A percentile compares a stretch with the other conserved stretches of the same genome.
These are phyloP conservation scores for Yarrowia deformans DNA, from an alignment of 805 yeast species.

Conservation along the genomic window DNA sequence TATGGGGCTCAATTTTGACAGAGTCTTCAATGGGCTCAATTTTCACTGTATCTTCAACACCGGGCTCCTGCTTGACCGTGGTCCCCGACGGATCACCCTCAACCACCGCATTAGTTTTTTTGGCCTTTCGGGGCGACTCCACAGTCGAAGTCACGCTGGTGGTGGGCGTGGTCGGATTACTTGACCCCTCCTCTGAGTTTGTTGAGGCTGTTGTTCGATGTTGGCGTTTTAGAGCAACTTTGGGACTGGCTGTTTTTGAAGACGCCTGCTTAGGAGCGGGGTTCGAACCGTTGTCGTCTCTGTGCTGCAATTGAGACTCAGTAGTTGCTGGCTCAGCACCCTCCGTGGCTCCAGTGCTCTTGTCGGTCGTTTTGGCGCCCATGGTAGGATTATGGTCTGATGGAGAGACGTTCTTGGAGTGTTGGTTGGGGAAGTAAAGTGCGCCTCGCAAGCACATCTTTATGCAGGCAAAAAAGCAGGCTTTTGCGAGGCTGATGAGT, in stretches of 20 bases:
- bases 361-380: background rate
- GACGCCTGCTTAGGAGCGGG: background rate
- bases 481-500: too few relatives aligned
- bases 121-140: constrained; percentile 20
- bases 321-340: background rate
- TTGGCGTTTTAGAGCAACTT: constrained; percentile 27
- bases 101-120: constrained; percentile 11
- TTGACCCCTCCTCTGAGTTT: background rate
- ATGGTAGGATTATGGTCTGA: constrained; percentile 12
- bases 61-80: constrained; percentile 17
- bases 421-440: background rate
- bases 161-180: background rate
- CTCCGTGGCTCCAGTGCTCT: background rate
- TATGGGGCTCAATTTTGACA: background rate
- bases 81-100: background rate
- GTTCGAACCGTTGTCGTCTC: too few relatives aligned
- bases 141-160: background rate
- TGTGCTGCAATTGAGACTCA: background rate
- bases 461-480: too few relatives aligned
- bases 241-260: background rate
- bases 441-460: too few relatives aligned
- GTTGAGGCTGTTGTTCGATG: background rate
- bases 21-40: constrained; percentile 4
- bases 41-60: background rate
- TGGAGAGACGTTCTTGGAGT: background rate